Evolutionary conservation across 805 yeast genomes (phyloP).

Genomic region (Metschnikowia shivogae): DNA sequence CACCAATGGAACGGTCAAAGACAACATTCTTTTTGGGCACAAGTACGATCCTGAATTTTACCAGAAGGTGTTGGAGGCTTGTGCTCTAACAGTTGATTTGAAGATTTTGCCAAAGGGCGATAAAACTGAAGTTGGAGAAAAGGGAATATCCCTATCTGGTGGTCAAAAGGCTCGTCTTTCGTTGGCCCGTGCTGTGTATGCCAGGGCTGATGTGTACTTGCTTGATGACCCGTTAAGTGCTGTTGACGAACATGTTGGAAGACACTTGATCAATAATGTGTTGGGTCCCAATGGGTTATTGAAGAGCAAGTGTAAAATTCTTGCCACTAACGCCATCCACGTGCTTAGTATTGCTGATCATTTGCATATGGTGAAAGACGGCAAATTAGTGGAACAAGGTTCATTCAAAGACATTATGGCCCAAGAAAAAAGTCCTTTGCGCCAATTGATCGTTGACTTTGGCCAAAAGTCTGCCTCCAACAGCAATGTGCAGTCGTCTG

Average conservation of each 20-base stretch:
- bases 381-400: slow-evolving; percentile 65
- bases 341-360: slow-evolving; percentile 73
- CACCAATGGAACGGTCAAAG: slow-evolving; percentile 89
- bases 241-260: slow-evolving; percentile 95
- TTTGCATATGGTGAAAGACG: slow-evolving; percentile 65
- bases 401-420: slow-evolving; percentile 50
- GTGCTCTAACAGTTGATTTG: slow-evolving; percentile 80
- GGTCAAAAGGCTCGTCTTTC: slow-evolving; percentile 97
- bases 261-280: slow-evolving; percentile 76
- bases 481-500: slow-evolving; percentile 12
- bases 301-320: slow-evolving; percentile 64
- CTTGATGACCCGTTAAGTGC: slow-evolving; percentile 94
- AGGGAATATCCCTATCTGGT: slow-evolving; percentile 93
- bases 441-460: slow-evolving; percentile 55
- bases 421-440: slow-evolving; percentile 45
- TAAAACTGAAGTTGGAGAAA: slow-evolving; percentile 90
- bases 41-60: slow-evolving; percentile 79
- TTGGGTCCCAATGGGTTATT: slow-evolving; percentile 78
- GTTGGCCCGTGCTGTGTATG: slow-evolving; percentile 91
- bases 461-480: slow-evolving; percentile 43
- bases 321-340: slow-evolving; percentile 84
- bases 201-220: slow-evolving; percentile 87
- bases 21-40: slow-evolving; percentile 88
- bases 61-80: slow-evolving; percentile 74
- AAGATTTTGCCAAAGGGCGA: slow-evolving; percentile 84